Base-by-base conservation (phyloP, 2,329 filamentous ascomycete species). In the Pseudogymnoascus sp. region DNA sequence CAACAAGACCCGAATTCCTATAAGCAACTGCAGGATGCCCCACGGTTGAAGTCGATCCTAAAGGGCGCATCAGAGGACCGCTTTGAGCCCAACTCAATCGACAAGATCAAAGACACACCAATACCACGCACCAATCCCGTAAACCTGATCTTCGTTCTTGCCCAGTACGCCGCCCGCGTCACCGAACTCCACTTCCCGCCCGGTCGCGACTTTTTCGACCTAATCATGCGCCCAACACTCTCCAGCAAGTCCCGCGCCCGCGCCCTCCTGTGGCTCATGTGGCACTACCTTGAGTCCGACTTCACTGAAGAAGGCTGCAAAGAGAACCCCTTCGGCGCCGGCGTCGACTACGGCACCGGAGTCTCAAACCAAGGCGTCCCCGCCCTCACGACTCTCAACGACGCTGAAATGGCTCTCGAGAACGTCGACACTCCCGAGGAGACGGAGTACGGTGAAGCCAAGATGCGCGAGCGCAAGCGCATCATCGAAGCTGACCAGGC, bases 261-360 rank as follows among this genome's bases (percentile, higher is more conserved):
- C 51, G 93, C 93, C 0, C 99, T 99, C 70, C 79, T 99, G 19
- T 99, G 95, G 95, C 80, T 99, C 67, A 96, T 99, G 87, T 99
- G 95, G 95, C 97, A 95, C 81, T 98, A 99, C 73, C 83, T 99
- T 16, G 95, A 99, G 75, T 96, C 93, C 28, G 92, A 97, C 74
- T 98, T 97, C 70, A 90, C 90, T 0, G 86, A 89, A 70, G 90
- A 96, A 71, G 92, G 90, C 64, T 93, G 92, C 51, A 83, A 91
- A 60, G 88, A 90, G 70, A 99, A 99, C 72, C 95, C 95, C 0
- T 99, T 97, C 71, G 95, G 95, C 0, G 74, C 80, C 10, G 87
- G 86, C 11, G 84, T 89, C 2, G 86, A 88, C 71, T 89, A 89
- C 67, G 83, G 80, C 7, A 77, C 84, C 0, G 83, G 85, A 66